These are phyloP conservation scores for Suillus paluster DNA, from an alignment of 768 basidiomycete genomes.

Conservation along the genomic window DNA sequence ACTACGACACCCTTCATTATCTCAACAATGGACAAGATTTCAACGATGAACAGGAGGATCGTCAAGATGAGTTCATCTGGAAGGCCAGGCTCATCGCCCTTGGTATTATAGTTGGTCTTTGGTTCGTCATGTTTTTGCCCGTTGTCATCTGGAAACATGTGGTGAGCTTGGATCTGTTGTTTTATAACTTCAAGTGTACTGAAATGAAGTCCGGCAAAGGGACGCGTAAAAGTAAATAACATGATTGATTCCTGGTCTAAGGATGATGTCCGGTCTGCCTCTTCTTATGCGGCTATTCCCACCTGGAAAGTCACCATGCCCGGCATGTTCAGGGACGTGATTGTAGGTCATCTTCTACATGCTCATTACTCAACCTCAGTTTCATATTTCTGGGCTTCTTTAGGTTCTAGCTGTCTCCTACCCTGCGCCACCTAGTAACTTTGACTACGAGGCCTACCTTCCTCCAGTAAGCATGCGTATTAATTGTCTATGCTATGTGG, in stretches of 20 bases:
- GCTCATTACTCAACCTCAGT: background rate
- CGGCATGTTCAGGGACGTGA: conserved; percentile 39
- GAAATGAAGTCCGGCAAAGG: conserved; percentile 33
- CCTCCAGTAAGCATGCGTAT: conserved; percentile 43
- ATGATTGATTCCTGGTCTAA: conserved; percentile 46
- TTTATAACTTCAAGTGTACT: background rate
- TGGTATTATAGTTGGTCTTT: conserved; percentile 41
- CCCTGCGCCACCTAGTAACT: conserved; percentile 39
- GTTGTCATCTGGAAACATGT: conserved; percentile 51
- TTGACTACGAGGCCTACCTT: conserved; percentile 46
- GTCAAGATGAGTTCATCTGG: conserved; percentile 27
- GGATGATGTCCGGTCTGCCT: conserved; percentile 38
- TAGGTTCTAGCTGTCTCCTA: conserved; percentile 46
- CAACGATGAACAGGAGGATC: conserved; percentile 2
- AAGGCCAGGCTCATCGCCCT: conserved; percentile 42
- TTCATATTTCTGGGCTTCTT: background rate
- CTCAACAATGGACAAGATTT: too few relatives aligned
- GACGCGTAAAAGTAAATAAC: conserved; percentile 42
- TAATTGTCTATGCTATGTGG: background rate
- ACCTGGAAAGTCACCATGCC: conserved; percentile 48
- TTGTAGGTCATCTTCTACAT: conserved; percentile 33
- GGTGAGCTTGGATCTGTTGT: conserved; percentile 29
- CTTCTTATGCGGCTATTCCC: conserved; percentile 32
- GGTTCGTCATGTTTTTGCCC: conserved; percentile 45
- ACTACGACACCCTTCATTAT: conserved; percentile 35